These are phyloP conservation scores for Starmera stellimalicola DNA, from an alignment of 1,139 yeast species.

Conservation along the genomic window DNA sequence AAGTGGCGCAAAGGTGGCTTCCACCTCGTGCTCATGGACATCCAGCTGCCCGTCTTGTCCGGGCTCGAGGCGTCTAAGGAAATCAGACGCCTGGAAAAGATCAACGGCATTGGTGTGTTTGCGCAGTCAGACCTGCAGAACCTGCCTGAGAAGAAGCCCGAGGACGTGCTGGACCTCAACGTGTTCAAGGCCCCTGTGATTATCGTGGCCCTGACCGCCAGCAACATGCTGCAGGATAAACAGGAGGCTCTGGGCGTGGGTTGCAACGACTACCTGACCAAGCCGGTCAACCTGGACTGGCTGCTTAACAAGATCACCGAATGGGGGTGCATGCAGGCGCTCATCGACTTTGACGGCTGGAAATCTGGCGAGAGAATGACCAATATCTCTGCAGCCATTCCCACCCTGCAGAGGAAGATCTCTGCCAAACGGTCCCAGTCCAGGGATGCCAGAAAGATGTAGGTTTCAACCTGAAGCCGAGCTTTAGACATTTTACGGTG, in stretches of 20 bases:
- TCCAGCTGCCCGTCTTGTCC: conserved; percentile 86
- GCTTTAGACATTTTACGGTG: too few relatives aligned
- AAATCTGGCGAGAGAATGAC: conserved; percentile 33
- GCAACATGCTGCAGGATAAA: conserved; percentile 78
- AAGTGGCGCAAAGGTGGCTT: conserved; percentile 91
- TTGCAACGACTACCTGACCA: conserved; percentile 93
- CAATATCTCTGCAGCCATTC: conserved; percentile 14
- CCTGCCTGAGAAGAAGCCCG: conserved; percentile 9
- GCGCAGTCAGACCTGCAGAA: conserved; percentile 29
- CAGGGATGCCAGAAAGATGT: not conserved
- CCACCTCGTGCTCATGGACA: conserved; percentile 89
- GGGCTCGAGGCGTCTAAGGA: conserved; percentile 91
- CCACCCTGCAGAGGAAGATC: conserved; percentile 8
- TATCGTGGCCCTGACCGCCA: conserved; percentile 92
- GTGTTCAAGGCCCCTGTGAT: conserved; percentile 84
- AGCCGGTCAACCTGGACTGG: conserved; percentile 94
- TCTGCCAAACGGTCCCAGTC: conserved; percentile 8
- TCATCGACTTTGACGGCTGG: conserved; percentile 96
- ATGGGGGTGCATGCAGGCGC: conserved; percentile 97
- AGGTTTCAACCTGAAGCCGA: too few relatives aligned
- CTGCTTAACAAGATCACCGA: conserved; percentile 87
- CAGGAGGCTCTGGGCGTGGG: conserved; percentile 93
- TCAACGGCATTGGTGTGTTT: conserved; percentile 77
- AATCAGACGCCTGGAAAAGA: conserved; percentile 71
- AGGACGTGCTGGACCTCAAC: conserved; percentile 39